phyloP scores from a whole-genome alignment of 495 filamentous ascomycete genomes.

The Penicillium angulare region DNA sequence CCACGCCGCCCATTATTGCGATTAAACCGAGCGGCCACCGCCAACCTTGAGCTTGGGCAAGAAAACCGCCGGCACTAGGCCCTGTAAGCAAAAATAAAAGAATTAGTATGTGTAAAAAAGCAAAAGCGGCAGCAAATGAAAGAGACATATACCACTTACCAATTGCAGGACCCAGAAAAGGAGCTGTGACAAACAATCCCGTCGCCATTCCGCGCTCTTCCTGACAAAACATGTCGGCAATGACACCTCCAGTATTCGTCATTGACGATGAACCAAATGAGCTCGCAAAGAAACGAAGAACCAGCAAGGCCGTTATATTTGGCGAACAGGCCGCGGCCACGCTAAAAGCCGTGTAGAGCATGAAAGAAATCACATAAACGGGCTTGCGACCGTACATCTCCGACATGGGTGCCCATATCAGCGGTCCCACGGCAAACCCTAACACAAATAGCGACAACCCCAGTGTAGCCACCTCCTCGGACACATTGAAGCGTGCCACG shows the following conservation, averaged over 20 bases:
- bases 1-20: background rate
- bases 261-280: slow-evolving; percentile 62
- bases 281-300: slow-evolving; percentile 67
- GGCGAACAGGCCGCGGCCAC: slow-evolving; percentile 52
- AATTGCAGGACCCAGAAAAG: slow-evolving; percentile 39
- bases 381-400: slow-evolving; percentile 57
- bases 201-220: slow-evolving; percentile 55
- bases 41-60: background rate
- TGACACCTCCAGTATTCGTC: slow-evolving; percentile 62
- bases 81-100: too few relatives aligned
- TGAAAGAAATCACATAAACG: slow-evolving; percentile 57
- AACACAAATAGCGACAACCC: slow-evolving; percentile 68
- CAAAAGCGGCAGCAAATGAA: too few relatives aligned
- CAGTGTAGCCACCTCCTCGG: slow-evolving; percentile 54
- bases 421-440: slow-evolving; percentile 49
- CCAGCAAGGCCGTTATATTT: slow-evolving; percentile 56
- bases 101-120: too few relatives aligned
- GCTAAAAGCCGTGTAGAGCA: slow-evolving; percentile 58
- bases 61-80: background rate
- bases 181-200: slow-evolving; percentile 54
- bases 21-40: slow-evolving; percentile 1
- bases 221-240: slow-evolving; percentile 63
- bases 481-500: slow-evolving; percentile 51
- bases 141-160: too few relatives aligned
- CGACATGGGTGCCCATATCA: slow-evolving; percentile 55